Conservation (phyloP, 306 rosid species). For the peach (Prunus persica) region Prunus_persica_NCBIv2 NC_034013.1:11444501-11445000, state of each 20-base stretch:
- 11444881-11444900: slow-evolving; percentile 92
- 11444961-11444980: slow-evolving; percentile 90
- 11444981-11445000: slow-evolving; percentile 93
- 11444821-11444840: slow-evolving; percentile 77
- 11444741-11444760: slow-evolving; percentile 67
- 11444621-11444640: slow-evolving; percentile 50
- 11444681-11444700: slow-evolving; percentile 64
- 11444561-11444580: too few relatives aligned
- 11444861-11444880: slow-evolving; percentile 75
- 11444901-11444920: slow-evolving; percentile 87
- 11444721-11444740: slow-evolving; percentile 89
- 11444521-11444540: too few relatives aligned
- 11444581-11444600: too few relatives aligned
- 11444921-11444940: slow-evolving; percentile 81
- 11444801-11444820: slow-evolving; percentile 77
- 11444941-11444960: slow-evolving; percentile 67
- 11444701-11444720: slow-evolving; percentile 92
- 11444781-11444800: slow-evolving; percentile 90
- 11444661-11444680: slow-evolving; percentile 63
- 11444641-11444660: slow-evolving; percentile 86
- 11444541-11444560: too few relatives aligned
- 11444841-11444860: slow-evolving; percentile 74
- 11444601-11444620: neutral
- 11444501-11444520: too few relatives aligned
- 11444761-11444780: slow-evolving; percentile 67